Evolutionary conservation across 2,329 filamentous ascomycete genomes (phyloP), one percentile per base, ranked within the genome.

Genomic region (Mollisia scopiformis): DNA sequence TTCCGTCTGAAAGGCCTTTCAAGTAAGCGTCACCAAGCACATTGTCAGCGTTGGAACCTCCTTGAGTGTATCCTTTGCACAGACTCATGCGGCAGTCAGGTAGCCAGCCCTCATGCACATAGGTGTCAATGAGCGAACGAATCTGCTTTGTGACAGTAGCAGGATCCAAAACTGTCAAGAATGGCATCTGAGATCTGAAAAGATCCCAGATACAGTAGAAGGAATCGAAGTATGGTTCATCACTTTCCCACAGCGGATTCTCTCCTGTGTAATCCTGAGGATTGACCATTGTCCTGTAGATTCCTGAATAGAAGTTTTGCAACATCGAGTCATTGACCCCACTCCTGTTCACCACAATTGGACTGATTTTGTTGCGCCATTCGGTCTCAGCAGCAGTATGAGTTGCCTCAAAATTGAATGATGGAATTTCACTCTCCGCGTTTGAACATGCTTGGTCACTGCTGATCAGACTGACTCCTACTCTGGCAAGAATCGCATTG

Each of bases 181-280:
- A 84, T 0, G 89, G 88, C 39, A 91, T 82, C 62, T 89, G 88
- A 30, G 84, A 87, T 23, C 89, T 80, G 66, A 89, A 91, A 0
- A 83, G 83, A 67, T 92, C 89, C 89, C 89, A 92, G 8, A 91
- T 85, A 65, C 70, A 72, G 73, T 92, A 93, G 68, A 89, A 91
- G 1, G 87, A 90, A 71, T 92, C 89, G 69, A 88, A 92, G 68
- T 92, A 92, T 1, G 88, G 88, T 72, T 90, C 88, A 3, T 78
- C 78, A 55, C 83, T 87, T 4, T 82, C 63, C 87, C 88, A 92
- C 0, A 86, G 72, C 0, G 88, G 87, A 58, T 91, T 92, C 71
- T 92, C 89, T 0, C 87, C 87, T 0, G 88, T 91, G 64, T 90
- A 91, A 66, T 91, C 88, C 67, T 91, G 88, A 2, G 88, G 88